Evolutionary conservation across 805 yeast species (phyloP).

Genomic region (Kockiozyma suomiensis): DNA sequence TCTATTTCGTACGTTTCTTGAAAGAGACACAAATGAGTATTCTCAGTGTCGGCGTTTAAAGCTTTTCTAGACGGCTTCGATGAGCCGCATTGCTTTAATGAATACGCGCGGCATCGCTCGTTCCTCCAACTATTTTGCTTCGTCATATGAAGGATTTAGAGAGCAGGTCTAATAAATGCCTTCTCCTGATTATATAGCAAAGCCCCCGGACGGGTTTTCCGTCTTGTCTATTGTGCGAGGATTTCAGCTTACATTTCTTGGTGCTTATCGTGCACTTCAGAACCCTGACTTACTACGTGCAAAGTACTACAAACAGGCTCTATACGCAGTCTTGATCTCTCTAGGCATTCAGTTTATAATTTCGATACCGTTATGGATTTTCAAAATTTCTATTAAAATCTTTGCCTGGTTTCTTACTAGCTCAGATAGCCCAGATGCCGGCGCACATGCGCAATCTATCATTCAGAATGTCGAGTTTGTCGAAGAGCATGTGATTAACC

Average conservation of each 20-base stretch:
- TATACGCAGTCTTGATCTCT: slow-evolving; percentile 46
- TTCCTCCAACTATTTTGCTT: background rate
- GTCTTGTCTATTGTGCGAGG: slow-evolving; percentile 55
- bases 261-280: slow-evolving; percentile 51
- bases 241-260: slow-evolving; percentile 54
- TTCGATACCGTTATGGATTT: slow-evolving; percentile 17
- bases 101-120: background rate
- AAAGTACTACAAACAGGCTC: slow-evolving; percentile 46
- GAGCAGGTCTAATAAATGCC: slow-evolving; percentile 53
- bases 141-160: background rate
- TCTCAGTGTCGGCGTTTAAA: background rate
- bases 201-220: slow-evolving; percentile 60
- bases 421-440: background rate
- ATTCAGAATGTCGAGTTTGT: slow-evolving; percentile 44
- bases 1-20: no score
- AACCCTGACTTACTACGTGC: slow-evolving; percentile 48
- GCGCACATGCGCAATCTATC: slow-evolving; percentile 28
- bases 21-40: no score
- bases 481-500: slow-evolving; percentile 46
- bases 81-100: background rate
- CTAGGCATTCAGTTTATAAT: slow-evolving; percentile 43
- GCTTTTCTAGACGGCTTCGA: background rate
- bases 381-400: background rate
- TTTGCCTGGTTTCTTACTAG: slow-evolving; percentile 1
- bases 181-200: slow-evolving; percentile 60